Evolutionary conservation across 169 alveolate genomes (phyloP), one percentile per base, ranked within the genome.

Genomic region (Plasmodium ovale): DNA sequence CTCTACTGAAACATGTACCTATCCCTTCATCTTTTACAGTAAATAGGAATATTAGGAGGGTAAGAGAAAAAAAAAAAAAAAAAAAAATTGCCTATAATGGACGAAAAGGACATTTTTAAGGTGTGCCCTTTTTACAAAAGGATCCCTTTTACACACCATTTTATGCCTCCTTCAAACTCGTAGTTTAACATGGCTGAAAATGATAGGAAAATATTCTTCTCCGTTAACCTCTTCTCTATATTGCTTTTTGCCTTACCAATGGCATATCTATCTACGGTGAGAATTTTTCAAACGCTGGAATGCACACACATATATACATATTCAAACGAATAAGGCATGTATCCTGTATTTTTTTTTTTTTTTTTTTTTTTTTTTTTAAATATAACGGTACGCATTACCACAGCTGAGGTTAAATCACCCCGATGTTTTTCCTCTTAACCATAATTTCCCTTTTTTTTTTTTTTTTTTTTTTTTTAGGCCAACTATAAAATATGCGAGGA

Each of bases 131-230:
- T 25, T 27, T 60, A 9, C n/a, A 9, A n/a, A n/a, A n/a, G n/a
- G n/a, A n/a, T n/a, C n/a, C n/a, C n/a, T n/a, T n/a, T 72, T 33
- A 14, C 9, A 29, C 47, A 23, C 25, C 39, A 19, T 7, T 2
- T 60, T 60, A 60, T 70, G 1, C n/a, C 3, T n/a, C n/a, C 19
- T 70, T 70, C 49, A 3, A 19, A 19, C 6, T 16, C 54, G n/a
- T 44, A 84, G 91, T 84, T 84, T 33, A 84, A 84, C 19, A 84
- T 84, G 91, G 91, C 85, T 23, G 91, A 84, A 84, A 35, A 84
- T 35, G 91, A 84, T 51, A 37, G 91, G 44, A 84, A 65, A 47
- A 68, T 68, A 16, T 84, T 84, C 47, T 84, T 68, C 67, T 67
- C 91, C 16, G 67, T 68, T 14, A 85, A 68, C 54, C 16, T 85